phyloP scores from a whole-genome alignment of 371 early-diverging fungal species.

The Circinella umbellata region DNA sequence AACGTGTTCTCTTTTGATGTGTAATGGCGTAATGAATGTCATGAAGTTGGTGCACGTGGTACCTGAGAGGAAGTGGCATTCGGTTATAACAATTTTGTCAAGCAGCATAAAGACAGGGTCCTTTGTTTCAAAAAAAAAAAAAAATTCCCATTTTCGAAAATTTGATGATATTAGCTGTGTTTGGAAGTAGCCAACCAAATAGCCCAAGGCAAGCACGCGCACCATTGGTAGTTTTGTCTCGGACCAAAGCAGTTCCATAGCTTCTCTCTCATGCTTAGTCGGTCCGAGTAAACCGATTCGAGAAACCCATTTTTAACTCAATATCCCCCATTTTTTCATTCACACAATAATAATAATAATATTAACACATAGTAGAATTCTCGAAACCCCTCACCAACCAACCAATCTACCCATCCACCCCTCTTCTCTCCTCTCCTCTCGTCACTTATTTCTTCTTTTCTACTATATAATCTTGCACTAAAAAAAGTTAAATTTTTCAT shows the following conservation, averaged over 20 bases:
- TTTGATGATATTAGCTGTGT: conserved; percentile 13
- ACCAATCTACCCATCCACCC: conserved; percentile 1
- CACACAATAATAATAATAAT: not conserved
- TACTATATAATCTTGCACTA: too few species aligned
- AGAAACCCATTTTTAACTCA: not conserved
- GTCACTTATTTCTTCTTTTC: too few species aligned
- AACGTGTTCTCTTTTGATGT: conserved; percentile 5
- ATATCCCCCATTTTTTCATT: not conserved
- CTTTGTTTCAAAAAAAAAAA: conserved; percentile 15
- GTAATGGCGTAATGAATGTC: conserved; percentile 12
- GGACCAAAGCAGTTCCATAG: not conserved
- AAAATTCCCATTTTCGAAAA: conserved; percentile 12
- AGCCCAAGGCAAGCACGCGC: conserved; percentile 16
- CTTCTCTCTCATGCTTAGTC: not conserved
- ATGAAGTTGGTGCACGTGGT: conserved; percentile 8
- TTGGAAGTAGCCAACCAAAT: conserved; percentile 19
- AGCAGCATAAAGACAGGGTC: conserved; percentile 10
- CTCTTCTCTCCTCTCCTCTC: not conserved
- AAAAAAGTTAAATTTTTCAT: too few species aligned
- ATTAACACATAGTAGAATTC: not conserved
- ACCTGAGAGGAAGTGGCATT: not conserved
- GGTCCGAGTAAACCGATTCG: conserved; percentile 6
- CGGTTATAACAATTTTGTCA: not conserved
- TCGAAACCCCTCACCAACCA: not conserved
- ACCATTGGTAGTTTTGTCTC: not conserved